Evolutionary conservation across 305 asterid species (phyloP), one percentile per base, ranked within the genome.

Genomic region (Nicotiana rustica): DNA sequence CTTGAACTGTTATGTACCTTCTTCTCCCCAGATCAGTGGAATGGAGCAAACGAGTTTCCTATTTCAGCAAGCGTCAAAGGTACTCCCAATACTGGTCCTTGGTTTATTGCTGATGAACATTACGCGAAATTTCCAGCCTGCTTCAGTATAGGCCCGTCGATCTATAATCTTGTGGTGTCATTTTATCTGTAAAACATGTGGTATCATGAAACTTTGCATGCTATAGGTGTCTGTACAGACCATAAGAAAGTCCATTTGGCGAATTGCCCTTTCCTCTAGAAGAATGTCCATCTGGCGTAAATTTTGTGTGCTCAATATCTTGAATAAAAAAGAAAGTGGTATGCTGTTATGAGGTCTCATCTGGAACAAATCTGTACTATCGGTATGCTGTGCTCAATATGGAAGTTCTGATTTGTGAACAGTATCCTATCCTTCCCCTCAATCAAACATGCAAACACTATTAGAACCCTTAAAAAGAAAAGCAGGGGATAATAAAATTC

Each of bases 31-130:
- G 98, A 92, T 95, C 82, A 95, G 98, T 83, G 98, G 98, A 82
- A 95, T 95, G 98, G 98, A 93, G 89, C 98, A 95, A 90, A 95
- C 98, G 49, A 95, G 98, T 86, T 95, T 95, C 92, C 84, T 95
- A 67, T 95, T 95, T 91, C 98, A 95, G 88, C 98, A 95, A 88
- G 97, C 97, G 62, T 92, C 98, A 62, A 95, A 95, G 98, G 97
- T 95, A 90, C 73, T 79, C 52, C 13, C 52, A 49, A 10, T 73
- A 19, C 77, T 69, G 12, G 41, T 75, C 17, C 65, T 75, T 33
- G 68, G 69, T 73, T 56, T 52, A 79, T 67, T 79, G 83, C 59
- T 1, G 82, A 68, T 7, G 56, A 70, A 73, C 36, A 70, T 25
- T 47, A 60, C 6, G 5, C 47, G 44, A 61, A 8, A 52, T 61